These are phyloP conservation scores for Backusella morwellensis DNA, from an alignment of 192 early-diverging fungal species.

Conservation along the genomic window DNA sequence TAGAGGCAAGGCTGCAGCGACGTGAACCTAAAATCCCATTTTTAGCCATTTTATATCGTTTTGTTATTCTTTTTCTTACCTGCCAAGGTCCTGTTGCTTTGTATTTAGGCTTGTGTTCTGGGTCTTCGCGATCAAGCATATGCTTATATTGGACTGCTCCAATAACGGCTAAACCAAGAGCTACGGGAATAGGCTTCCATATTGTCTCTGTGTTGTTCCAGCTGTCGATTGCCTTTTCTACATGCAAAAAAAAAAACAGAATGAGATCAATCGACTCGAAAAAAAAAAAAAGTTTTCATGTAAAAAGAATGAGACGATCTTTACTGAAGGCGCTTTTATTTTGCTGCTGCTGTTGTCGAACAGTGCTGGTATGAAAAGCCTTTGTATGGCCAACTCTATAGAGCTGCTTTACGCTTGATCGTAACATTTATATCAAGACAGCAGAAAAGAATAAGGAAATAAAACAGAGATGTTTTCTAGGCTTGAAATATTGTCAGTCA, in stretches of 20 bases:
- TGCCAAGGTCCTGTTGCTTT: constrained; percentile 85
- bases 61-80: constrained; percentile 30
- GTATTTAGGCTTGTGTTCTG: constrained; percentile 40
- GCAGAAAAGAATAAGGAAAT: not conserved
- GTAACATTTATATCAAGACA: not conserved
- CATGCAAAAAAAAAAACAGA: not conserved
- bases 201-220: constrained; percentile 51
- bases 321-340: not conserved
- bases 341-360: not conserved
- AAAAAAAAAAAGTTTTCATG: not conserved
- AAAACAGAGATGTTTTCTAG: not conserved
- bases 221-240: constrained; percentile 19
- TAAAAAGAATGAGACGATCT: not conserved
- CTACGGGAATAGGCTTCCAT: constrained; percentile 77
- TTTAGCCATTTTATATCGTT: not conserved
- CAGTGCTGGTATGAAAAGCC: not conserved
- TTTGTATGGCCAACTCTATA: not conserved
- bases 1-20: constrained; percentile 85
- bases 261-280: not conserved
- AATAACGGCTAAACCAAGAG: constrained; percentile 73
- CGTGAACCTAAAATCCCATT: constrained; percentile 60
- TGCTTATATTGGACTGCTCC: constrained; percentile 63
- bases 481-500: not conserved
- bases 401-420: not conserved
- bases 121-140: constrained; percentile 41